Evolutionary conservation across 345 rosid genomes (phyloP), one percentile per base, ranked within the genome.

Genomic region (Nasturtium officinale): DNA sequence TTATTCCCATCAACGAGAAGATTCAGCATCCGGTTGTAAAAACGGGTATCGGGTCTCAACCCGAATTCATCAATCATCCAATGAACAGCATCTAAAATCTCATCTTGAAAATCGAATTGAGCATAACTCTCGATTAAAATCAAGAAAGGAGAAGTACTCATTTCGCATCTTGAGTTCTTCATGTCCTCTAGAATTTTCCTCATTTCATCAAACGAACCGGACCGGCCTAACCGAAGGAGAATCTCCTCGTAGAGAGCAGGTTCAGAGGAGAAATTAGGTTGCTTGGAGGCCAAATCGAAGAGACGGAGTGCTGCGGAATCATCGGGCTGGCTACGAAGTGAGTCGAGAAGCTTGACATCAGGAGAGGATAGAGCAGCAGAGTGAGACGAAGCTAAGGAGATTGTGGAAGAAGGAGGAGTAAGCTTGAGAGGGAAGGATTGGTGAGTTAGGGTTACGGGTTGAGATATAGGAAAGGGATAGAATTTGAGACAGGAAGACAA

Each of bases 21-120:
- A 80, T 86, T 91, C 86, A 95, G 69, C 85, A 90, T 40, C 83
- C 78, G 82, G 84, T 91, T 95, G 70, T 80, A 91, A 38, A 87
- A 82, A 70, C 76, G 80, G 17, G 96, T 86, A 45, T 88, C 87
- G 8, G 87, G 85, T 58, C 70, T 72, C 4, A 83, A 66, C 45
- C 90, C 87, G 23, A 82, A 94, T 17, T 81, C 90, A 5, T 29
- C 76, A 63, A 84, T 86, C 93, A 95, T 86, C 79, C 82, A 33
- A 17, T 82, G 86, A 69, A 84, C 82, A 18, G 81, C 57, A 4
- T 55, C 72, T 18, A 87, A 66, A 69, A 88, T 82, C 58, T 89
- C 91, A 63, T 89, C 85, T 28, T 81, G 81, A 23, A 86, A 84
- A 1, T 79, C 90, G 69, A 83, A 87, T 8, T 78, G 82, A 51